Evolutionary conservation across 2,329 filamentous ascomycete genomes (phyloP), one percentile per base, ranked within the genome.

Genomic region (Alternaria longipes): DNA sequence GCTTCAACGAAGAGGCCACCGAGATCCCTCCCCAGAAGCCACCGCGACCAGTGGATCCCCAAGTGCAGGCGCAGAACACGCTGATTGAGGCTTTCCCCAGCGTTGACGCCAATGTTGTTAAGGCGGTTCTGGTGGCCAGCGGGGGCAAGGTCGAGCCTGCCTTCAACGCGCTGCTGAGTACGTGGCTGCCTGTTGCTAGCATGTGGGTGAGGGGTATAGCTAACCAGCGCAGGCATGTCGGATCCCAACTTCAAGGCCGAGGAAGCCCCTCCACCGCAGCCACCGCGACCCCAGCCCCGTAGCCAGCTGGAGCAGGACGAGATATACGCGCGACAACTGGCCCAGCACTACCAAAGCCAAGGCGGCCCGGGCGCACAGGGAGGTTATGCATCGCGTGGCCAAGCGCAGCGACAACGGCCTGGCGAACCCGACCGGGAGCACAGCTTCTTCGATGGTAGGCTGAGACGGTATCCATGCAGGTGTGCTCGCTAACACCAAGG

Each of bases 51-150:
- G 74, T 92, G 73, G 92, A 88, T 66, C 90, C 95, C 65, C 86
- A 90, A 62, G 90, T 97, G 79, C 91, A 97, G 82, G 93, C 93
- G 49, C 91, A 94, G 80, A 87, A 88, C 71, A 97, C 93, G 4
- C 84, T 99, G 57, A 94, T 92, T 78, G 95, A 99, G 79, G 95
- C 95, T 0, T 99, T 99, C 73, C 95, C 95, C 0, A 86, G 83
- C 56, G 91, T 97, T 62, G 95, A 99, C 55, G 77, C 82, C 8
- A 79, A 88, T 45, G 91, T 99, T 47, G 87, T 99, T 78, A 97
- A 90, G 79, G 95, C 95, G 30, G 91, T 99, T 0, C 82, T 99
- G 66, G 85, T 87, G 24, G 95, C 95, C 14, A 98, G 95, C 78
- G 86, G 89, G 60, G 94, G 94, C 61, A 89, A 90, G 73, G 89